Base-by-base conservation (phyloP, 225 moss, liverwort and hornwort genomes). In the Climacium dendroides region DNA sequence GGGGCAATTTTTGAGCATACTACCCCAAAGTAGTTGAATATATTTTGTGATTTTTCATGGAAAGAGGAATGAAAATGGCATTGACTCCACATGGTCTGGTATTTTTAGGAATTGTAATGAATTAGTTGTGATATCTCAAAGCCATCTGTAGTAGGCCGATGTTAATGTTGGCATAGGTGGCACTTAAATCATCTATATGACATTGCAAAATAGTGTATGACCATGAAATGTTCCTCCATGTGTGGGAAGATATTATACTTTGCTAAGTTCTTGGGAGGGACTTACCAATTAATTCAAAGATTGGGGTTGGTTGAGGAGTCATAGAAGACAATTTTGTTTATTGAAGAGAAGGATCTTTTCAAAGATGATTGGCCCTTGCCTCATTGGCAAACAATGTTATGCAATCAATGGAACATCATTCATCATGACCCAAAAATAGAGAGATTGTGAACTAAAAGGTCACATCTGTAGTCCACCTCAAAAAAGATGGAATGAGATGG, bases 301-400 rank as follows among this genome's bases (percentile, higher is more conserved):
- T 15, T 70, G 5, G 25, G 2, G 8, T 41, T 70, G 15, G 15
- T 0, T 70, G 0, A 15, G 5, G 41, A 41, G 25, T 5, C 5
- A 70, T 25, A 25, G 14, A 39, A 24, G 39, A 14, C 20, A 69
- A 39, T 24, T 14, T 69, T 23, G 1, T 69, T 69, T 1, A 13
- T 2, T 37, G 0, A 0, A 1, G 39, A 48, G 5, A 4, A 5
- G 2, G 0, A 0, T 1, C 3, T 26, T 25, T 70, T 41, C 7
- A 39, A 69, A 1, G 8, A 25, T 70, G 1, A 50, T 48, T 48
- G 5, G 1, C 4, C 13, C 8, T 13, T 41, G 2, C 14, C 1
- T 41, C 13, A 7, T 13, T 39, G 5, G 7, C 12, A 23, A 24
- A 39, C 15, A 71, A 74, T 26, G 14, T 39, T 7, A 39, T 39